Evolutionary conservation across 2,329 filamentous ascomycete genomes (phyloP), one percentile per base, ranked within the genome.

Genomic region (Chaetomium sp.): DNA sequence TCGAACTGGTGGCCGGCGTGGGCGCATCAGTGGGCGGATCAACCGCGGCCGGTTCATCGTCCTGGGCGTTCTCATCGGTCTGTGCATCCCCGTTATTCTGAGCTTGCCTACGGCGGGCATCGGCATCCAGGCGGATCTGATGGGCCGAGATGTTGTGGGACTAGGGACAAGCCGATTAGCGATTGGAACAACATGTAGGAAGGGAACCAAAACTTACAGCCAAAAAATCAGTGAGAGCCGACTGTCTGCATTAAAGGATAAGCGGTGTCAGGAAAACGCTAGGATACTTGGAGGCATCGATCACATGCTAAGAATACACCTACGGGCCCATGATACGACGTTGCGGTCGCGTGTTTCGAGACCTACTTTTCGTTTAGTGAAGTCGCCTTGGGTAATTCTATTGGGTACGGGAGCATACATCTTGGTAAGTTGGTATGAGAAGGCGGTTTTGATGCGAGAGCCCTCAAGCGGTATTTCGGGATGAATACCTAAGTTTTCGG

Each of bases 61-160:
- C 62, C 33, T 65, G 59, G 37, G 64, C 63, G 19, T 61, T 59
- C 7, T 61, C 58, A 6, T 58, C 55, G 33, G 40, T 63, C 53
- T 62, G 62, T 36, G 57, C 57, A 32, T 40, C 63, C 53, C 62
- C 62, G 37, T 57, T 55, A 40, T 54, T 56, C 56, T 67, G 65
- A 5, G 64, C 67, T 19, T 73, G 69, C 53, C 79, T 76, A 51
- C 77, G 72, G 47, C 80, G 74, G 38, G 70, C 68, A 36, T 77
- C 74, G 14, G 78, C 78, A 59, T 79, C 74, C 19, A 72, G 67
- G 38, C 76, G 74, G 55, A 84, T 84, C 56, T 80, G 76, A 34
- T 73, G 68, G 2, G 81, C 79, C 27, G 82, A 88, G 61, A 90
- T 90, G 64, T 89, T 89, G 69, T 88, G 85, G 2, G 86, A 82